Conservation (phyloP, 2,329 filamentous ascomycete genomes). For the Akanthomyces lecanii region DNA sequence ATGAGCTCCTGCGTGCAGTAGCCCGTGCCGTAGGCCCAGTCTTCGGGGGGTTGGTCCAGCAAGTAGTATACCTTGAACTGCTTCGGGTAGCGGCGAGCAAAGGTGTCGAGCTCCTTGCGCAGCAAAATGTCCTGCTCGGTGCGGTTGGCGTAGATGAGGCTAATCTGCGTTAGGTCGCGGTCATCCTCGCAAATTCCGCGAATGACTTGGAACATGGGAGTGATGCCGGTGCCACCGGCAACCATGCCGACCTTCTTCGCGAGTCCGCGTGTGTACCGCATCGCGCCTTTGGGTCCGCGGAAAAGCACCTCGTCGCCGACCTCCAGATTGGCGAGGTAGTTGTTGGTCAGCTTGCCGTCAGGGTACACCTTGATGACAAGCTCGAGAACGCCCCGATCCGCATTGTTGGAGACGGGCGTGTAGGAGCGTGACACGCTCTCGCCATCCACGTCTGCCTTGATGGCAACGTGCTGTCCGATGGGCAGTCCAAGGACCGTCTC, state of each 20-base stretch:
- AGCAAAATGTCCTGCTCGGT: slow-evolving; percentile 57
- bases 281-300: slow-evolving; percentile 53
- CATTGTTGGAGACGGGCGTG: slow-evolving; percentile 50
- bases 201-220: slow-evolving; percentile 48
- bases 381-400: slow-evolving; percentile 45
- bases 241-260: slow-evolving; percentile 50
- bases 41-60: slow-evolving; percentile 42
- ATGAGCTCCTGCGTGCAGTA: slow-evolving; percentile 50
- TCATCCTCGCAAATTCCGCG: slow-evolving; percentile 59
- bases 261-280: slow-evolving; percentile 44
- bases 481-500: slow-evolving; percentile 48
- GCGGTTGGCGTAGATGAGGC: slow-evolving; percentile 56
- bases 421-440: slow-evolving; percentile 48
- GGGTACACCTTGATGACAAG: slow-evolving; percentile 50
- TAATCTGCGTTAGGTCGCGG: slow-evolving; percentile 49
- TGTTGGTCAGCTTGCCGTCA: slow-evolving; percentile 45
- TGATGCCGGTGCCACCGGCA: slow-evolving; percentile 39
- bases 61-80: slow-evolving; percentile 56
- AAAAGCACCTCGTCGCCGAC: slow-evolving; percentile 48
- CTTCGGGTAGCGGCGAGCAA: slow-evolving; percentile 45
- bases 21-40: slow-evolving; percentile 47
- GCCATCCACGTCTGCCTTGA: slow-evolving; percentile 44
- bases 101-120: slow-evolving; percentile 49
- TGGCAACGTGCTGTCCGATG: slow-evolving; percentile 53
- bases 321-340: slow-evolving; percentile 43